Percentiles rank a stretch among this genome's conserved stretches.
Conservation (phyloP, 164 flowering plant genomes). For the Saururus chinensis region DNA sequence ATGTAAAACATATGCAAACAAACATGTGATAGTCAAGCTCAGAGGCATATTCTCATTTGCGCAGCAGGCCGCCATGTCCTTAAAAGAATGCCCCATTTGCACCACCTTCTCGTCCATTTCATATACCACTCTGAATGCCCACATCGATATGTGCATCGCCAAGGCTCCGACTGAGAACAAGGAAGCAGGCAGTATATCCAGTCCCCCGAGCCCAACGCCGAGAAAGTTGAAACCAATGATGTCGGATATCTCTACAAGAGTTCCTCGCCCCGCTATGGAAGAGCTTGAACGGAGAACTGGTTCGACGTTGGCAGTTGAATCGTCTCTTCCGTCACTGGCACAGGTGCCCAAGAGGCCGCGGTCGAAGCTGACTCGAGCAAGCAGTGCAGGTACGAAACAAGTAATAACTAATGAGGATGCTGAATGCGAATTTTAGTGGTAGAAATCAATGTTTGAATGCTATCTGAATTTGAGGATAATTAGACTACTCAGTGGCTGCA, state of each 20-base stretch:
- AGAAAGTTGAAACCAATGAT: slow-evolving; percentile 56
- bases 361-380: too few species aligned
- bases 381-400: too few species aligned
- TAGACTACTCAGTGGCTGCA: slow-evolving; percentile 12
- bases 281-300: slow-evolving; percentile 88
- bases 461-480: slow-evolving; percentile 41
- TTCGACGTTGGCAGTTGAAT: slow-evolving; percentile 46
- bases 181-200: too few species aligned
- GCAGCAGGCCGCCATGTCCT: slow-evolving; percentile 29
- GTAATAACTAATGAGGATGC: slow-evolving; percentile 22
- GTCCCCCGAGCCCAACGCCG: too few species aligned
- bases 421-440: slow-evolving; percentile 75
- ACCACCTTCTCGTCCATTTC: slow-evolving; percentile 70
- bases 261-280: too few species aligned
- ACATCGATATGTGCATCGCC: slow-evolving; percentile 84
- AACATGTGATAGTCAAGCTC: too few species aligned
- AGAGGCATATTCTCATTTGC: too few species aligned
- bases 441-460: slow-evolving; percentile 49
- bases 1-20: too few species aligned
- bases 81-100: slow-evolving; percentile 88
- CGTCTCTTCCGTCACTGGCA: not conserved
- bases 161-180: not conserved
- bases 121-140: slow-evolving; percentile 89
- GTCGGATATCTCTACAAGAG: slow-evolving; percentile 49
- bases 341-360: too few species aligned